phyloP scores from a whole-genome alignment of 2,329 filamentous ascomycete species.

The Hypoxylon sp. region DNA sequence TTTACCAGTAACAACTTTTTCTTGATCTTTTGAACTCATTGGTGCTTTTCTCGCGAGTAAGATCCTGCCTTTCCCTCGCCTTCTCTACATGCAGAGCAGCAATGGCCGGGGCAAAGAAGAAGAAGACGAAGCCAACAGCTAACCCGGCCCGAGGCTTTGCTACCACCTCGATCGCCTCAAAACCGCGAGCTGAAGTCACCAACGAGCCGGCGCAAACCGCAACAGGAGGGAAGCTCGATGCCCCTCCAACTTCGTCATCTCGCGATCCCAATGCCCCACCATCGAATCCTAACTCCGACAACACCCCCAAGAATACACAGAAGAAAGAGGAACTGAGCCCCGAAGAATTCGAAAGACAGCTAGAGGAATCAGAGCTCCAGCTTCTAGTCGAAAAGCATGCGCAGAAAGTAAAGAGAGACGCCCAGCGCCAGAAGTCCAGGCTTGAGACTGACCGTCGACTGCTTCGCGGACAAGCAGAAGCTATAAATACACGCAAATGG shows the following conservation, averaged over 20 bases:
- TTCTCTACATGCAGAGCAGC: conserved; percentile 29
- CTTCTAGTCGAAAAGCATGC: conserved; percentile 87
- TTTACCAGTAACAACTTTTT: conserved; percentile 33
- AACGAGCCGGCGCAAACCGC: conserved; percentile 51
- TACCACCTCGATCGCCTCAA: conserved; percentile 92
- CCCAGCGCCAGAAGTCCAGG: conserved; percentile 79
- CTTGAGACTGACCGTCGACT: conserved; percentile 89
- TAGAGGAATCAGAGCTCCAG: conserved; percentile 93
- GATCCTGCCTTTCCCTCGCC: background rate
- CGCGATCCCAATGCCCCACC: conserved; percentile 47
- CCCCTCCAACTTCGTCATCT: conserved; percentile 53
- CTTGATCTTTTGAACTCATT: conserved; percentile 17
- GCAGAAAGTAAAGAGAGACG: conserved; percentile 83
- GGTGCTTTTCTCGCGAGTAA: conserved; percentile 13
- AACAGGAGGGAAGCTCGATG: conserved; percentile 47
- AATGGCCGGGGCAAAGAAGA: conserved; percentile 81
- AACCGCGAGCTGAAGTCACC: conserved; percentile 73
- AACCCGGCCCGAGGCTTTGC: conserved; percentile 95
- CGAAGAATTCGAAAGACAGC: conserved; percentile 89
- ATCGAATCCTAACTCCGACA: conserved; percentile 38
- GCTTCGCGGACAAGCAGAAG: conserved; percentile 82
- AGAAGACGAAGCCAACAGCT: conserved; percentile 90
- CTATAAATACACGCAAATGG: conserved; percentile 82
- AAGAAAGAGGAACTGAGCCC: conserved; percentile 73
- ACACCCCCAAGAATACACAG: conserved; percentile 35